A percentile compares a stretch with the other conserved stretches of the same genome.
Evolutionary conservation across 805 yeast species (phyloP).

Genomic region (Yamadazyma phyllophila): DNA sequence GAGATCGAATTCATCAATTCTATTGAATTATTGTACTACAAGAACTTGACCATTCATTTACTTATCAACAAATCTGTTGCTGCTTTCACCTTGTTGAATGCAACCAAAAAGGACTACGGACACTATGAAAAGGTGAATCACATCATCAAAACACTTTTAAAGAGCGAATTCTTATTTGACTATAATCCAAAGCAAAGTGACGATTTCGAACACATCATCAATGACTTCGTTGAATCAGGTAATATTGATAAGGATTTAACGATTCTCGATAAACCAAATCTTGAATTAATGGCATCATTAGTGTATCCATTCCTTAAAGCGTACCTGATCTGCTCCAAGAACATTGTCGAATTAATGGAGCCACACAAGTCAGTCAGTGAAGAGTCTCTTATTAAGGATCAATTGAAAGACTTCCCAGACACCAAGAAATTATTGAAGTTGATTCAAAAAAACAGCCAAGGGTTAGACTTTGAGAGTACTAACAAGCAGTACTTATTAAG

Average conservation of each 20-base stretch:
- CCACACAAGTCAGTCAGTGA: constrained; percentile 17
- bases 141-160: constrained; percentile 38
- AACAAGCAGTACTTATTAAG: constrained; percentile 43
- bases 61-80: constrained; percentile 51
- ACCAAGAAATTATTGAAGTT: constrained; percentile 31
- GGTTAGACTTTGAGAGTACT: constrained; percentile 33
- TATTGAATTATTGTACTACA: constrained; percentile 56
- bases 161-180: constrained; percentile 43
- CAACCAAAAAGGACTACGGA: constrained; percentile 5
- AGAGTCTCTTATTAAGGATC: constrained; percentile 21
- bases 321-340: constrained; percentile 23
- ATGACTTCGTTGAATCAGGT: constrained; percentile 19
- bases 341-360: constrained; percentile 12
- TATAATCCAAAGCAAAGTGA: constrained; percentile 33
- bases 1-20: constrained; percentile 41
- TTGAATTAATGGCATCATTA: constrained; percentile 16
- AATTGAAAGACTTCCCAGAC: constrained; percentile 27
- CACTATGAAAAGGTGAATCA: constrained; percentile 23
- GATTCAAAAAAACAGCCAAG: constrained; percentile 20
- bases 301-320: constrained; percentile 14
- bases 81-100: constrained; percentile 26
- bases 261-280: constrained; percentile 21
- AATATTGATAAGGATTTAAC: constrained; percentile 16
- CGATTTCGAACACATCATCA: constrained; percentile 27
- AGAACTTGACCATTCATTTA: constrained; percentile 55